Percentiles rank a stretch among this genome's conserved stretches.
These are phyloP conservation scores for Ustilago esculenta DNA, from an alignment of 1,284 basidiomycete genomes.

Conservation along the genomic window DNA sequence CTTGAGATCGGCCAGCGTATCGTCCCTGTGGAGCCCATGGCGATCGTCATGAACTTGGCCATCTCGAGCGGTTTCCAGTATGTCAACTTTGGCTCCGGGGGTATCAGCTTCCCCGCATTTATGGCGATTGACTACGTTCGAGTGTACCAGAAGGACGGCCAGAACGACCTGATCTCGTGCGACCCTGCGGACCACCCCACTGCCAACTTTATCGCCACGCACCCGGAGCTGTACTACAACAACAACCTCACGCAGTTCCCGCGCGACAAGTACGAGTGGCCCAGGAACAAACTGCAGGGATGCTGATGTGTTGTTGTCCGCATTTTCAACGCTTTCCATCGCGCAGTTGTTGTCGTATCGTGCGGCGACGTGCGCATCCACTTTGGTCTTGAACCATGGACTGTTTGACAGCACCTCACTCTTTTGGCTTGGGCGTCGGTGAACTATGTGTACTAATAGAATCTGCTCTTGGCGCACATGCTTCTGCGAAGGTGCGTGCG, in stretches of 20 bases:
- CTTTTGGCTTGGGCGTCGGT: too few relatives aligned
- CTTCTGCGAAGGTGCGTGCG: too few relatives aligned
- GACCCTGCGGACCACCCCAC: constrained; percentile 63
- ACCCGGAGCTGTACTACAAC: constrained; percentile 61
- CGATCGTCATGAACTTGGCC: constrained; percentile 61
- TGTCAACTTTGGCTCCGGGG: constrained; percentile 46
- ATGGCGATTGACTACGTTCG: constrained; percentile 60
- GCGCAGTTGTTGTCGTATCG: too few relatives aligned
- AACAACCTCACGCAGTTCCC: constrained; percentile 58
- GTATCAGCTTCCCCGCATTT: constrained; percentile 52
- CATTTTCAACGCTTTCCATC: too few relatives aligned
- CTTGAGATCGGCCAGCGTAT: constrained; percentile 57
- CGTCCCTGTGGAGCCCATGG: constrained; percentile 63
- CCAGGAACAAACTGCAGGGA: constrained; percentile 54
- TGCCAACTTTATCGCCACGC: constrained; percentile 57
- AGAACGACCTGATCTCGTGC: constrained; percentile 44
- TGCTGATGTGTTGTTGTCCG: too few relatives aligned
- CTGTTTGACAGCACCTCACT: too few relatives aligned
- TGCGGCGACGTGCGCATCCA: too few relatives aligned
- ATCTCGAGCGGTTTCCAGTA: constrained; percentile 61
- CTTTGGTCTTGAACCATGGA: too few relatives aligned
- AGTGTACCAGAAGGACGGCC: constrained; percentile 61
- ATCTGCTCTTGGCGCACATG: too few relatives aligned
- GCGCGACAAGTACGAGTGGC: constrained; percentile 50
- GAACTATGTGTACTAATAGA: too few relatives aligned